These are phyloP conservation scores for Solioccasus polychromus DNA, from an alignment of 768 basidiomycete genomes.

Conservation along the genomic window DNA sequence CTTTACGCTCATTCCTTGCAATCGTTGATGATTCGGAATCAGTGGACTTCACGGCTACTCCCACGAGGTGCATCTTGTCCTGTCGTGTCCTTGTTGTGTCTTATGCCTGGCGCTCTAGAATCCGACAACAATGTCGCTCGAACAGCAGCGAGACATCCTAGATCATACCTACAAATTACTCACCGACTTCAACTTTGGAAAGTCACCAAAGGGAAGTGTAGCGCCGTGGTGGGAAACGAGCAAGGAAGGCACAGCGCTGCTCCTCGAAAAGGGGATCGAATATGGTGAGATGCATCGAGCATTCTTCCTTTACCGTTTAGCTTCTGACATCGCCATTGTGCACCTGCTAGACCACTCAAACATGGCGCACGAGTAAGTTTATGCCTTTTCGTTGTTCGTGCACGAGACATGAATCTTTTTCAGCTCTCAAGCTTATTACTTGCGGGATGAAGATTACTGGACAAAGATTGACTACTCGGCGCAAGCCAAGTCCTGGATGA, in stretches of 20 bases:
- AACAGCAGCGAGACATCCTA: conserved; percentile 71
- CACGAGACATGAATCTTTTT: not conserved
- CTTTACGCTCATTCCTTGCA: no score
- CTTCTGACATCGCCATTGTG: conserved; percentile 4
- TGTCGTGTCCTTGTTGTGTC: not conserved
- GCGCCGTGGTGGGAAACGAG: conserved; percentile 83
- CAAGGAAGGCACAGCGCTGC: conserved; percentile 59
- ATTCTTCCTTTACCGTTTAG: not conserved
- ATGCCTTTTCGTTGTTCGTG: not conserved
- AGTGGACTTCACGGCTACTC: conserved; percentile 71
- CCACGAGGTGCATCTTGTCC: conserved; percentile 46
- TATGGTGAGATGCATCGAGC: conserved; percentile 51
- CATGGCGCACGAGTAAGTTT: conserved; percentile 48
- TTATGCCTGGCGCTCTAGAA: conserved; percentile 38
- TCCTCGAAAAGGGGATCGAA: conserved; percentile 71
- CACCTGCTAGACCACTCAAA: conserved; percentile 53
- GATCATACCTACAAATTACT: conserved; percentile 63
- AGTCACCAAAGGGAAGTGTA: conserved; percentile 59
- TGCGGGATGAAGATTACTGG: conserved; percentile 69
- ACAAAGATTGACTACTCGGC: conserved; percentile 66
- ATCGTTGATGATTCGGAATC: no score
- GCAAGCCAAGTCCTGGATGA: conserved; percentile 68
- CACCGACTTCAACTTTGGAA: conserved; percentile 61
- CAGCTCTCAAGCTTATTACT: conserved; percentile 63
- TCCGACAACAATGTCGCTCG: conserved; percentile 52